A percentile compares a stretch with the other conserved stretches of the same genome.
Evolutionary conservation across 345 rosid species (phyloP).

Genomic region (Heritiera littoralis): DNA sequence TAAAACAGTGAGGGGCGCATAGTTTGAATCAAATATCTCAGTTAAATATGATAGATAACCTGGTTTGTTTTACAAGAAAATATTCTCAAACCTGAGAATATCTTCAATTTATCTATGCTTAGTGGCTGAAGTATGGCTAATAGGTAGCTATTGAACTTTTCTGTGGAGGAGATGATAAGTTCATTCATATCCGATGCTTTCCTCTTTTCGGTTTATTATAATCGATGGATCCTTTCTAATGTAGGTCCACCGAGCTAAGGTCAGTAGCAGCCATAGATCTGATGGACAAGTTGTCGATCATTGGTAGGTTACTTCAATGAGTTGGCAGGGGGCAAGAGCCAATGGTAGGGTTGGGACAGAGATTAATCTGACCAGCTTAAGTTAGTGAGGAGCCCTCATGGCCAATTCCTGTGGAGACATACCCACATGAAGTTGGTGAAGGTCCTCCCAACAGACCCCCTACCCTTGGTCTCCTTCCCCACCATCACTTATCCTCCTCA

Average conservation of each 20-base stretch:
- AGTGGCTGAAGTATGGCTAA: not conserved
- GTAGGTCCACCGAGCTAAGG: conserved; percentile 11
- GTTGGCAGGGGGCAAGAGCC: conserved; percentile 8
- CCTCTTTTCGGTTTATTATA: not conserved
- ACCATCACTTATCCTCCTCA: not conserved
- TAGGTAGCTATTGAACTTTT: not conserved
- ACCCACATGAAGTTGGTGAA: conserved; percentile 15
- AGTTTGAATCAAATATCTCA: too few relatives aligned
- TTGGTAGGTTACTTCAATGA: conserved; percentile 15
- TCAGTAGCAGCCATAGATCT: not conserved
- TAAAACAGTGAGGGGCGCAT: too few relatives aligned
- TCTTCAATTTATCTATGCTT: not conserved
- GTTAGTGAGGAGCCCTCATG: conserved; percentile 1
- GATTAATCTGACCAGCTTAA: not conserved
- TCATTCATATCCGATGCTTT: not conserved
- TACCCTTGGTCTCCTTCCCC: not conserved
- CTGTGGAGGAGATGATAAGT: not conserved
- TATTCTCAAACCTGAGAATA: not conserved
- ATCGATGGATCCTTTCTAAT: conserved; percentile 1
- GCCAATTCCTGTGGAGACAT: conserved; percentile 20
- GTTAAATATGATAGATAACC: too few relatives aligned
- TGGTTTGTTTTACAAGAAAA: too few relatives aligned
- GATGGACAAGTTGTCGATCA: not conserved
- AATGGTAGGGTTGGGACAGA: not conserved
- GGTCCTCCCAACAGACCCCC: conserved; percentile 6